Evolutionary conservation across 139 green algal species (phyloP), one percentile per base, ranked within the genome.

Genomic region (Chlorella sp.): DNA sequence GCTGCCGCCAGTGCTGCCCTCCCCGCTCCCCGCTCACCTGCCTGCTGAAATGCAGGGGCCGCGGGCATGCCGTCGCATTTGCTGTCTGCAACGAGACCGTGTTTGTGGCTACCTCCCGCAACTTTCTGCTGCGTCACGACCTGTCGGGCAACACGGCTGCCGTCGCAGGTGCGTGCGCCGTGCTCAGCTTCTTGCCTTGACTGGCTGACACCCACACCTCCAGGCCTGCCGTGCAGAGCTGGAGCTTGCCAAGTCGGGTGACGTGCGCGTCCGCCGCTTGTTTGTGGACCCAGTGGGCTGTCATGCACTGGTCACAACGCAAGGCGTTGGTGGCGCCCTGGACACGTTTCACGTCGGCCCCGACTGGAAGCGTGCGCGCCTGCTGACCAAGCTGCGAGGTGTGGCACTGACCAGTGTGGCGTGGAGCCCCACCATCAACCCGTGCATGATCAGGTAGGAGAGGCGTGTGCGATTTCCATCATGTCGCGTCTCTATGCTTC

Each of bases 81-180:
- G 62, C 79, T 2, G 65, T 65, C 15, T 71, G 63, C 60, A 79
- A 78, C 46, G 87, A 93, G n/a, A 71, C 38, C 11, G 76, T 97
- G 7, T 72, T 92, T 17, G 74, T 97, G 33, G 91, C 87, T 31
- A 97, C 93, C 21, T 85, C 83, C 3, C 59, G 83, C 11, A 92
- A 87, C 11, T 95, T 82, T 66, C 66, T 97, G 42, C 63, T 97
- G 41, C 86, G 93, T 3, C 95, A 96, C 75, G 82, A 92, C 43
- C 88, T 85, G 15, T 64, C 73, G 48, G 74, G 79, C 5, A 65
- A 79, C 55, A 46, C 64, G n/a, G n/a, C n/a, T n/a, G n/a, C n/a
- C 31, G 29, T 31, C 23, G 60, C 73, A 70, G 86, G 79, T 79
- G 48, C 15, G 70, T 40, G 55, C 38, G 67, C 55, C 29, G 40